phyloP scores from a whole-genome alignment of 306 rosid species.

The Prinsepia uniflora region DNA sequence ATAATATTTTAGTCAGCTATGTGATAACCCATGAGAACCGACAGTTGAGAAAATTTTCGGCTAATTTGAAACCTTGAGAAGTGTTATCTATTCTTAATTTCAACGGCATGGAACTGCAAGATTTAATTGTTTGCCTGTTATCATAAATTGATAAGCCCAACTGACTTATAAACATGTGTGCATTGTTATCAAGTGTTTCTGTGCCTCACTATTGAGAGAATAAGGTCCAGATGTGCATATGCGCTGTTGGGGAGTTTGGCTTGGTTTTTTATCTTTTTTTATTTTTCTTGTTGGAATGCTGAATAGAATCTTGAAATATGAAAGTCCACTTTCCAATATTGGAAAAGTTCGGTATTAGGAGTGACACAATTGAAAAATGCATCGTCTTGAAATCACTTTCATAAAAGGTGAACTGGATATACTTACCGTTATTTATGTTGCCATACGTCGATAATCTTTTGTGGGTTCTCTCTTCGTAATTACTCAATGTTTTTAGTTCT shows the following conservation, averaged over 20 bases:
- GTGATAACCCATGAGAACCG: background rate
- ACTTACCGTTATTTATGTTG: conserved; percentile 1
- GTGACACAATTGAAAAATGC: background rate
- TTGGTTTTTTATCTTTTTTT: background rate
- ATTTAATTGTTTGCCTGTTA: background rate
- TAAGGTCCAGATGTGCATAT: background rate
- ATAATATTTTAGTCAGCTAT: background rate
- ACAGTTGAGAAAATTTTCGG: background rate
- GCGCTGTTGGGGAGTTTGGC: background rate
- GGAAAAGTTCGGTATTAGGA: background rate
- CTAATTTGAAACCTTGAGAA: background rate
- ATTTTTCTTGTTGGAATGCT: background rate
- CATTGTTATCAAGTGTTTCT: background rate
- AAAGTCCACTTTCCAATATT: background rate
- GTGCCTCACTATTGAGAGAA: background rate
- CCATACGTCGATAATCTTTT: background rate
- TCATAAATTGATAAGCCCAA: background rate
- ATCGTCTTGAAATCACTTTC: background rate
- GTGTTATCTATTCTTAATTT: background rate
- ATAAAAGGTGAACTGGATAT: background rate
- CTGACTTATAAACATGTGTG: background rate
- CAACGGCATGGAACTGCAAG: background rate
- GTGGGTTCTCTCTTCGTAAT: background rate
- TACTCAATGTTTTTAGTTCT: background rate
- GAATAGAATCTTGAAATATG: background rate